Base-by-base conservation (phyloP, 2,329 filamentous ascomycete species). In the Paracorniculantispora psalliotae region DNA sequence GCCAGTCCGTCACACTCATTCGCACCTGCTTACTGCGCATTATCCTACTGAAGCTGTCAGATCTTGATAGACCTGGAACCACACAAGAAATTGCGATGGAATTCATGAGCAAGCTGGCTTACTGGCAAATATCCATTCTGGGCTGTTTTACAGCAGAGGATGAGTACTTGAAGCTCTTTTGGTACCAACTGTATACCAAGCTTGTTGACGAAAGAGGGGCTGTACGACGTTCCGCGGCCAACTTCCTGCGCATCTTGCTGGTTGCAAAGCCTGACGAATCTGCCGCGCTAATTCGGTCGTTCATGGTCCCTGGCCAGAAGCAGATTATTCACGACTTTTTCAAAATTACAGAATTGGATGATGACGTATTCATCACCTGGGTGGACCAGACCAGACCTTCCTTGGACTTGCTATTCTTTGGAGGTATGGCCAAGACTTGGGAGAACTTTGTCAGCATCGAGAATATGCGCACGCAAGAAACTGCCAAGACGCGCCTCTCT, bases 111-210 rank as follows among this genome's bases (percentile, higher is more conserved):
- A 93, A 92, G 69, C 84, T 99, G 66, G 85, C 91, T 0, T 97
- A 97, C 72, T 99, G 94, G 94, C 94, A 97, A 71, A 92, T 91
- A 21, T 90, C 96, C 19, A 85, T 99, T 17, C 78, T 99, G 17
- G 87, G 87, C 2, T 85, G 88, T 4, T 85, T 94, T 17, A 88
- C 90, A 3, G 80, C 83, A 7, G 91, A 96, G 47, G 85, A 90
- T n/a, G 87, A 91, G 10, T 90, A 90, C 67, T 82, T 97, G 67
- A 89, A 88, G 63, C 80, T 97, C 35, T 84, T 97, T 44, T 97
- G 92, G 79, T 97, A 96, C 67, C 85, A 97, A 61, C 84, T 99
- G 3, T 99, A 97, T 70, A 87, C 87, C 8, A 96, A 96, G 70
- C 79, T 97, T 37, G 85, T 94, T 8, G 91, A 91, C 57, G 76